Conservation (phyloP, 2,329 filamentous ascomycete genomes). For the Plectosphaerella plurivora region DNA sequence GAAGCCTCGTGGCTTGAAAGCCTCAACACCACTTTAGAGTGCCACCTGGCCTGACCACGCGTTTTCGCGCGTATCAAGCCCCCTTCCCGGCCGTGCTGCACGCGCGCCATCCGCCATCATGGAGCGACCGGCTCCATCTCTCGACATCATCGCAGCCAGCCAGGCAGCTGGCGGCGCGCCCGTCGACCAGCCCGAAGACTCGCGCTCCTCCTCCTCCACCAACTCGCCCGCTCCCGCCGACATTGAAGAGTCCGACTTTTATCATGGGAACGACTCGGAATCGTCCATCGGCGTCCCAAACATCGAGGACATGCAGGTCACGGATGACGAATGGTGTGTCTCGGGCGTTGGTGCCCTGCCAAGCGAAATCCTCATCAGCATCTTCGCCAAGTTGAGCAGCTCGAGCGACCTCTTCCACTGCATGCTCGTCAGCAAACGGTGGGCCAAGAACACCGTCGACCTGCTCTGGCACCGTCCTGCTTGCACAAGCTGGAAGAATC, state of each 20-base stretch:
- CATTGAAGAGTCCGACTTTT: slow-evolving; percentile 92
- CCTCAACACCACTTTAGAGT: too few species aligned
- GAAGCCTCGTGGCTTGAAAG: too few species aligned
- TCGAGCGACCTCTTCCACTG: slow-evolving; percentile 77
- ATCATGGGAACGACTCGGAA: slow-evolving; percentile 87
- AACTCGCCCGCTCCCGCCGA: slow-evolving; percentile 72
- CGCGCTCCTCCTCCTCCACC: slow-evolving; percentile 61
- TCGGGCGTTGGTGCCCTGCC: slow-evolving; percentile 83
- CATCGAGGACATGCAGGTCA: slow-evolving; percentile 68
- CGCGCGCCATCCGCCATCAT: slow-evolving; percentile 10
- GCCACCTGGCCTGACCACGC: too few species aligned
- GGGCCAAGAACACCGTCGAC: slow-evolving; percentile 89
- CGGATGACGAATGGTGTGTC: slow-evolving; percentile 59
- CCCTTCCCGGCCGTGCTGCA: too few species aligned
- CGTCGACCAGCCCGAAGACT: slow-evolving; percentile 42
- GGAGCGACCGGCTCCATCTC: slow-evolving; percentile 19
- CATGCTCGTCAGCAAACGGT: slow-evolving; percentile 91
- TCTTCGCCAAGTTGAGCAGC: slow-evolving; percentile 79
- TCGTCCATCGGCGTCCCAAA: slow-evolving; percentile 83
- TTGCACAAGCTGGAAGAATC: slow-evolving; percentile 81
- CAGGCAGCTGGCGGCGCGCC: slow-evolving; percentile 16
- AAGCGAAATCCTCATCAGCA: slow-evolving; percentile 88
- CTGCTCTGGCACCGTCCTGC: slow-evolving; percentile 91
- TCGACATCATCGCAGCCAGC: slow-evolving; percentile 19
- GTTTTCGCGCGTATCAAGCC: too few species aligned